Evolutionary conservation across 2,329 filamentous ascomycete species (phyloP).

Genomic region (Clonostachys rosea): DNA sequence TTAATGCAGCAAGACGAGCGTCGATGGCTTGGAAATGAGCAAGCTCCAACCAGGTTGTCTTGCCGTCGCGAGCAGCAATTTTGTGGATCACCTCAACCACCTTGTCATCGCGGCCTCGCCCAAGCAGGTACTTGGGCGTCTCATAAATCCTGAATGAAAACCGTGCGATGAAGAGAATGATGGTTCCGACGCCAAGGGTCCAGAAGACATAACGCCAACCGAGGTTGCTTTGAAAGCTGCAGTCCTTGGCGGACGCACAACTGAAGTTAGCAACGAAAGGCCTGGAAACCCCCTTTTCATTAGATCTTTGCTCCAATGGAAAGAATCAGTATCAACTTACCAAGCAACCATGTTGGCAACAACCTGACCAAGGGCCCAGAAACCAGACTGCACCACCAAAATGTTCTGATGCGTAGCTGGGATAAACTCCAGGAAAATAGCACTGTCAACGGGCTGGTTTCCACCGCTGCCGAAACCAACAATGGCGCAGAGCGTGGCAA

Average conservation of each 20-base stretch:
- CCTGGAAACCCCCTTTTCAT: neutral
- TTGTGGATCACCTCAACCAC: constrained; percentile 34
- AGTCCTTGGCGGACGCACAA: constrained; percentile 19
- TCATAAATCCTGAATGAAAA: constrained; percentile 26
- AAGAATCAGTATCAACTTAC: constrained; percentile 2
- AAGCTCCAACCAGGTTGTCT: constrained; percentile 13
- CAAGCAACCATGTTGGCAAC: constrained; percentile 24
- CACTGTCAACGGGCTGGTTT: constrained; percentile 34
- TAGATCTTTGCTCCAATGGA: neutral
- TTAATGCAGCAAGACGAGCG: constrained; percentile 5
- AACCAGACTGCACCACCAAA: constrained; percentile 29
- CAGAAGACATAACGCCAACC: constrained; percentile 36
- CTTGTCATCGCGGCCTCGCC: constrained; percentile 27
- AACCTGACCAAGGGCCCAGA: constrained; percentile 30
- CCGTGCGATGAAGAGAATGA: constrained; percentile 27
- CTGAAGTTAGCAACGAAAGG: constrained; percentile 20
- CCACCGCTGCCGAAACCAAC: constrained; percentile 28
- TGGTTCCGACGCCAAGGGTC: constrained; percentile 27
- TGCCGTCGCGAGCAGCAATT: constrained; percentile 19
- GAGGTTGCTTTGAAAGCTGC: constrained; percentile 25
- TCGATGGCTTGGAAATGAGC: constrained; percentile 10
- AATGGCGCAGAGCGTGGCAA: constrained; percentile 47
- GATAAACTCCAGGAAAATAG: constrained; percentile 37
- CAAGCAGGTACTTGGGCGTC: constrained; percentile 30
- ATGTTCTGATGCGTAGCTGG: constrained; percentile 31